Conservation (phyloP, 2,329 filamentous ascomycete genomes). For the Shiraia bambusicola region DNA sequence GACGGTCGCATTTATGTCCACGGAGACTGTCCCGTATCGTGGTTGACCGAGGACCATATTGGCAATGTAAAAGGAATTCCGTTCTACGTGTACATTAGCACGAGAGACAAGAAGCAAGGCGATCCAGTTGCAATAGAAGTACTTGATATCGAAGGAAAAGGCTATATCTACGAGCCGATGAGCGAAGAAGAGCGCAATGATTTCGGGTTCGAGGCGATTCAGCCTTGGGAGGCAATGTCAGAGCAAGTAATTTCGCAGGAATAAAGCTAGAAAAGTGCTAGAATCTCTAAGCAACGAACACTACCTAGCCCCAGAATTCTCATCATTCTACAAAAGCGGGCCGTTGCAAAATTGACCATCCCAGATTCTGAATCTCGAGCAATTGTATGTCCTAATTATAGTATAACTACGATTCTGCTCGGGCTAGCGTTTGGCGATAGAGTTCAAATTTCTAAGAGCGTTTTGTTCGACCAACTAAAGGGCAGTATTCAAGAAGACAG, state of each 20-base stretch:
- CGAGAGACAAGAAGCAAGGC: constrained; percentile 2
- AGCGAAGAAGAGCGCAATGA: constrained; percentile 5
- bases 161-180: constrained; percentile 5
- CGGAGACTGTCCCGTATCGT: constrained; percentile 2
- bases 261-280: too few relatives aligned
- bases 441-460: too few relatives aligned
- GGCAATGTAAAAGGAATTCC: constrained; percentile 6
- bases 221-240: background rate
- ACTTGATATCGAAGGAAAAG: constrained; percentile 6
- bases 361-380: too few relatives aligned
- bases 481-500: too few relatives aligned
- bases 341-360: too few relatives aligned
- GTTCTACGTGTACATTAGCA: constrained; percentile 5
- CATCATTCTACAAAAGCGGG: too few relatives aligned
- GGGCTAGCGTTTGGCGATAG: too few relatives aligned
- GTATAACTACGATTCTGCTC: too few relatives aligned
- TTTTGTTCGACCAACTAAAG: too few relatives aligned
- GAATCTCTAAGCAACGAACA: too few relatives aligned
- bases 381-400: too few relatives aligned
- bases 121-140: background rate
- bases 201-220: constrained; percentile 5
- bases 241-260: background rate
- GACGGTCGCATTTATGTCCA: constrained; percentile 5
- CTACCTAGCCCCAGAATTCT: too few relatives aligned
- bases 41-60: constrained; percentile 5